Base-by-base conservation (phyloP, 1,284 basidiomycete genomes). In the Mycosarcoma maydis region DNA sequence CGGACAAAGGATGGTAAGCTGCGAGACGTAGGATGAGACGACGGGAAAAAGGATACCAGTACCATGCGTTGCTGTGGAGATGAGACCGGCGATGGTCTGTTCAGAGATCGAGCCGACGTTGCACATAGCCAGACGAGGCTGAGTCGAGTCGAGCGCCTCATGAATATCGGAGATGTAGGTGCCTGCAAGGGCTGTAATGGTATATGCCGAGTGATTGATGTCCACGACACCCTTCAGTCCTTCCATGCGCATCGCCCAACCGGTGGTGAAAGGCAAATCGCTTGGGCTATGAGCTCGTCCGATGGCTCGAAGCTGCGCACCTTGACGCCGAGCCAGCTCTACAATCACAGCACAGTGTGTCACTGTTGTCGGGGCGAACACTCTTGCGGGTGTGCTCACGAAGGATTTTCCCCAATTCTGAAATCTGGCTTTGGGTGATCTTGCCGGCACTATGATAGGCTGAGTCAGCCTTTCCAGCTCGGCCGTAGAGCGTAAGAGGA, bases 91-190 rank as follows among this genome's bases (percentile, higher is more conserved):
- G 66, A 98, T 86, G 3, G 94, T 94, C 83, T 98, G 95, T 82
- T 97, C 93, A 34, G 92, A 95, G 80, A 98, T 98, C 36, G 93
- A 95, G 36, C 96, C 96, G 64, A 98, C 86, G 82, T 93, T 96
- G 78, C 87, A 88, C 87, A 98, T 89, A 39, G 94, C 93, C 20
- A 97, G 87, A 16, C 73, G 68, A 20, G 72, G 66, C 26, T 86
- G 85, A 72, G 89, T 84, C n/a, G 84, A 82, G 32, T 86, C 88
- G 48, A 98, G 89, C 4, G 65, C 59, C 19, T 67, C 67, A 45
- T 73, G 72, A 17, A 83, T 66, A 44, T 82, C 78, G 36, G 80
- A 78, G 20, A 84, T 65, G 59, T 77, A 77, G 11, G 81, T 82
- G n/a, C 82, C 81, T 3, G 65, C 77, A 10, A 80, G 69, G 1